Percentiles rank a stretch among this genome's conserved stretches.
Conservation (phyloP, 805 yeast species). For the Yarrowia sp. region DNA sequence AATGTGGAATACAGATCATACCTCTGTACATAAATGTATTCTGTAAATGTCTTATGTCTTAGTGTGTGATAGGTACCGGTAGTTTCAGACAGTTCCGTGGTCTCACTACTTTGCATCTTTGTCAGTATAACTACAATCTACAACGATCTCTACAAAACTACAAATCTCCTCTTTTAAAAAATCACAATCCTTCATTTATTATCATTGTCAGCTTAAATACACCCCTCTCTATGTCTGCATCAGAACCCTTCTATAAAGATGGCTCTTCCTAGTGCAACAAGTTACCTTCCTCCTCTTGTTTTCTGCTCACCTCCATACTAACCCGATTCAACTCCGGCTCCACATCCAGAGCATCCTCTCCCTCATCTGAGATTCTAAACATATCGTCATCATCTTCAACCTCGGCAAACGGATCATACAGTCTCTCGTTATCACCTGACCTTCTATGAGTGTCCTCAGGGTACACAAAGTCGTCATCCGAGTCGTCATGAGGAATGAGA, state of each 20-base stretch:
- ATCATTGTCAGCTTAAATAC: slow-evolving; percentile 2
- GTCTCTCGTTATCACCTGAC: not conserved
- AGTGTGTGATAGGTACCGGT: too few species aligned
- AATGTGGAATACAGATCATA: too few species aligned
- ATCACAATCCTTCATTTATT: not conserved
- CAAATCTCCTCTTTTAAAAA: too few species aligned
- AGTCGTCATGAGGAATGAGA: slow-evolving; percentile 32
- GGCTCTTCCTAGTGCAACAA: too few species aligned
- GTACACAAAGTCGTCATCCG: slow-evolving; percentile 27
- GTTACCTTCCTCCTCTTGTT: too few species aligned
- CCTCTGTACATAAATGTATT: too few species aligned
- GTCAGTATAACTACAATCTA: too few species aligned
- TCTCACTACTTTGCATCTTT: too few species aligned
- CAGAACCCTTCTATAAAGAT: too few species aligned
- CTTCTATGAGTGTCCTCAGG: slow-evolving; percentile 9
- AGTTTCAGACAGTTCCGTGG: too few species aligned
- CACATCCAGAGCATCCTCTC: slow-evolving; percentile 12
- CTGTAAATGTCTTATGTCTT: too few species aligned
- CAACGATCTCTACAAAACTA: too few species aligned
- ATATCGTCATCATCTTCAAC: slow-evolving; percentile 27
- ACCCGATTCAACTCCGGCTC: not conserved
- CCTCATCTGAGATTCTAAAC: slow-evolving; percentile 27
- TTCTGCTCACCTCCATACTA: not conserved
- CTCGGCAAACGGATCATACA: slow-evolving; percentile 15
- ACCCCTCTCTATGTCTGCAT: not conserved